Evolutionary conservation across 495 filamentous ascomycete genomes (phyloP), one percentile per base, ranked within the genome.

Genomic region (Penicillium nucicola): DNA sequence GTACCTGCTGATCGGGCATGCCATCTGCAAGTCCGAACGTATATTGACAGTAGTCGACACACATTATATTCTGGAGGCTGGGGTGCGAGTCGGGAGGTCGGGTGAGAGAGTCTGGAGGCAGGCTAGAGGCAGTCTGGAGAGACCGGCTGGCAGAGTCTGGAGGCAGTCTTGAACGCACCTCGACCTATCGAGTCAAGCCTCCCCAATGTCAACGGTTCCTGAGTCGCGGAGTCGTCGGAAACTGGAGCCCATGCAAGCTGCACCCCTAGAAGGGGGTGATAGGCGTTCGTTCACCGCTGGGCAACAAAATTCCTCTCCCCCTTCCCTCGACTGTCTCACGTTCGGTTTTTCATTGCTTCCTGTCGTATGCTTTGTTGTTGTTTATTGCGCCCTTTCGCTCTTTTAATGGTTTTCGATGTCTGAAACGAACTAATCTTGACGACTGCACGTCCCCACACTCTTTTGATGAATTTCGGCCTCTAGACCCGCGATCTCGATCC

Each of bases 271-370:
- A 19, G n/a, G 35, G 18, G 17, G 44, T 61, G 55, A 61, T 58
- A 56, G 50, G 53, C 46, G 36, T 18, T 61, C 65, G 62, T 33
- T 46, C 44, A 48, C 70, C 67, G 65, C 67, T 67, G 61, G 58
- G 62, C 56, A 66, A 66, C 64, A 51, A 62, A 61, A 70, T 61
- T 67, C 65, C 58, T 59, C 40, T 44, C 53, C 56, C 54, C 43
- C 52, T 54, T 60, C 52, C 54, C 10, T 42, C 47, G 18, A 35
- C 17, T 55, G 47, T 44, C 41, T 56, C 57, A 61, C 66, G 63
- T 69, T 56, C 60, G 57, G 46, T 59, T 54, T 48, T 52, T 57
- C 33, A 46, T 49, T 56, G 47, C 59, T 57, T 60, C 44, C 40
- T 62, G 63, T 56, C 48, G 35, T 62, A 66, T 57, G 57, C 56